phyloP scores from a whole-genome alignment of 2,329 filamentous ascomycete species.

The Paecilomyces dactylethromorphus region DNA sequence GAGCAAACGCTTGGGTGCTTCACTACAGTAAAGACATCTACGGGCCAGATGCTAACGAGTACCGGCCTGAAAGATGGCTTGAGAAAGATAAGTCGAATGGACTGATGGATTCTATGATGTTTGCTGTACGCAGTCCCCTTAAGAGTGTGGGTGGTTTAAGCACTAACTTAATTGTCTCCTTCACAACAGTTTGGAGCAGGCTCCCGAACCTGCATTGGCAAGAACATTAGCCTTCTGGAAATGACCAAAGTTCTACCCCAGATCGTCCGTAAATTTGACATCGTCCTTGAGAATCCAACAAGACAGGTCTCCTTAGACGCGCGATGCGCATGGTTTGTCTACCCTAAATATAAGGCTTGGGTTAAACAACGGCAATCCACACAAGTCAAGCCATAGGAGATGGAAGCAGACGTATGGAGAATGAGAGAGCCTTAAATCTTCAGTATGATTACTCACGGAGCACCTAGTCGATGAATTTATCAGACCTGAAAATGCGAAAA shows the following conservation, averaged over 20 bases:
- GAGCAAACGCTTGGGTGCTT: conserved; percentile 61
- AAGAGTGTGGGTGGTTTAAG: neutral
- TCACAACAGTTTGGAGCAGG: conserved; percentile 17
- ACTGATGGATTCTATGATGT: conserved; percentile 11
- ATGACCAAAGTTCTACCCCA: conserved; percentile 3
- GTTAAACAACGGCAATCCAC: neutral
- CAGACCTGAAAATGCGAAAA: no score
- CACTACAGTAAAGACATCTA: conserved; percentile 64
- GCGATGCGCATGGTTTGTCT: neutral
- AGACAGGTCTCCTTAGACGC: neutral
- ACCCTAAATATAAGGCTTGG: neutral
- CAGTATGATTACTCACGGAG: no score
- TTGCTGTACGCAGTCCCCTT: neutral
- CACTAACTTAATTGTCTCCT: neutral
- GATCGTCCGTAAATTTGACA: neutral
- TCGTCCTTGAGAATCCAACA: neutral
- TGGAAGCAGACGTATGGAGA: no score
- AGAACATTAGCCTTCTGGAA: conserved; percentile 22
- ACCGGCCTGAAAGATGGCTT: conserved; percentile 13
- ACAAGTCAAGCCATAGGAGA: no score
- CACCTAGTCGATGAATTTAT: no score
- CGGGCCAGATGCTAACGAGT: conserved; percentile 59
- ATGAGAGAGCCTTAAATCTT: no score
- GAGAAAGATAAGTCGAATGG: neutral
- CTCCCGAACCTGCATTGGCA: conserved; percentile 47